Base-by-base conservation (phyloP, 768 basidiomycete species). In the Paxillus involutus region DNA sequence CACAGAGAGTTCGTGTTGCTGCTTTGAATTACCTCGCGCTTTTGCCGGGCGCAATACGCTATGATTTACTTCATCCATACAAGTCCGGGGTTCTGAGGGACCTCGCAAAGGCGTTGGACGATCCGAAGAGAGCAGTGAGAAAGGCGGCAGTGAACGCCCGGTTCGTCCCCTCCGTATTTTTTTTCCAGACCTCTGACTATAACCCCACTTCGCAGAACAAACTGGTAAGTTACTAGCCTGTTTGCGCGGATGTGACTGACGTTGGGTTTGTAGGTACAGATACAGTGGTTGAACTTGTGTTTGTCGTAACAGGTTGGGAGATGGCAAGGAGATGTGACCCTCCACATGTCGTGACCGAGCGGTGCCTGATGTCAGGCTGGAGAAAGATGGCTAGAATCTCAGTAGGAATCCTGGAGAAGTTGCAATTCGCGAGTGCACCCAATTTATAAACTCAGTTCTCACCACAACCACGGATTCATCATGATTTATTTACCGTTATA, bases 121-220 rank as follows among this genome's bases (percentile, higher is more conserved):
- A 98, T 72, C 91, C 91, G n/a, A 89, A 87, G 66, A 77, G 89
- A 54, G 72, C 73, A 2, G 94, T 99, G 8, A 78, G 97, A 49
- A 86, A 83, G 62, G 91, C 90, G 63, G 96, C 94, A 1, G 97
- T 98, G 3, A 86, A 93, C 60, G 88, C 93, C 33, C 64, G 88
- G 80, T 79, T 60, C 29, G 72, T 50, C 41, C 13, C 33, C 49
- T 47, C 30, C 16, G 49, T 29, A 32, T 11, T 3, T 5, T 11
- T 8, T 39, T 3, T 4, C 9, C 7, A 39, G 5, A 12, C 8
- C 16, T 9, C 41, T 61, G 26, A 67, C n/a, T 24, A 47, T 16
- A 10, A 29, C 37, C 21, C 9, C 26, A 40, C 42, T 46, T n/a
- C 37, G 46, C 44, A 69, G 68, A 54, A 69, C 68, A 19, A 71